phyloP scores from a whole-genome alignment of 2,329 filamentous ascomycete genomes.

The Phoma sp. region DNA sequence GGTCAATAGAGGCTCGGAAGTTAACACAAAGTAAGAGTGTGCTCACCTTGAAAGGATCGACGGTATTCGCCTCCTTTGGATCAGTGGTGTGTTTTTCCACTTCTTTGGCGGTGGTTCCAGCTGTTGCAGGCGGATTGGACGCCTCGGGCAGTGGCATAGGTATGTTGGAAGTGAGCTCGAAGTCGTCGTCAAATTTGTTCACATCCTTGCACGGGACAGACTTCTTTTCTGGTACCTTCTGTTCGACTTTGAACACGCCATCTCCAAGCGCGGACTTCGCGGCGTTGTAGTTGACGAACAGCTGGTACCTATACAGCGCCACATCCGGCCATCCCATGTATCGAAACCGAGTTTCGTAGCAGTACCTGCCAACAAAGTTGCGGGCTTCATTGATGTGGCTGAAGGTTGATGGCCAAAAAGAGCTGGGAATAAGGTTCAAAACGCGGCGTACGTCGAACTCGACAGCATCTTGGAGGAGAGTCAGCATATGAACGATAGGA shows the following conservation, averaged over 20 bases:
- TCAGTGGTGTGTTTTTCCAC: neutral
- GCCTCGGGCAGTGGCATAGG: neutral
- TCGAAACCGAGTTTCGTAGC: neutral
- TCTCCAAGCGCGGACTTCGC: conserved; percentile 9
- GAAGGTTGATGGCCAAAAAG: neutral
- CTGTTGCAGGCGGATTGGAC: neutral
- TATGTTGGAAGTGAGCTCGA: neutral
- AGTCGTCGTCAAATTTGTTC: neutral
- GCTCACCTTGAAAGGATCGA: conserved; percentile 20
- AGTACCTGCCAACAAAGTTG: conserved; percentile 2
- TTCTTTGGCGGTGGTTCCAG: neutral
- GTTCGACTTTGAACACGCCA: conserved; percentile 1
- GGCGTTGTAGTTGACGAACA: conserved; percentile 10
- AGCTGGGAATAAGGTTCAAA: neutral
- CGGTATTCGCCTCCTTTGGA: neutral
- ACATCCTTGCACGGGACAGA: neutral
- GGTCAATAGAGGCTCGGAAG: neutral
- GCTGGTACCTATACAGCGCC: conserved; percentile 1
- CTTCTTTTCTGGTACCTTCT: neutral
- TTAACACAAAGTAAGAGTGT: no score
- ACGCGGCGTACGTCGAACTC: conserved; percentile 2
- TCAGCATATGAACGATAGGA: neutral
- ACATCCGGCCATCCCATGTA: conserved; percentile 10
- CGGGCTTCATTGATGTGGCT: conserved; percentile 12
- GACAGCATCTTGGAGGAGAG: neutral